Evolutionary conservation across 805 yeast species (phyloP), one percentile per base, ranked within the genome.

Genomic region (Monosporozyma aerobia): DNA sequence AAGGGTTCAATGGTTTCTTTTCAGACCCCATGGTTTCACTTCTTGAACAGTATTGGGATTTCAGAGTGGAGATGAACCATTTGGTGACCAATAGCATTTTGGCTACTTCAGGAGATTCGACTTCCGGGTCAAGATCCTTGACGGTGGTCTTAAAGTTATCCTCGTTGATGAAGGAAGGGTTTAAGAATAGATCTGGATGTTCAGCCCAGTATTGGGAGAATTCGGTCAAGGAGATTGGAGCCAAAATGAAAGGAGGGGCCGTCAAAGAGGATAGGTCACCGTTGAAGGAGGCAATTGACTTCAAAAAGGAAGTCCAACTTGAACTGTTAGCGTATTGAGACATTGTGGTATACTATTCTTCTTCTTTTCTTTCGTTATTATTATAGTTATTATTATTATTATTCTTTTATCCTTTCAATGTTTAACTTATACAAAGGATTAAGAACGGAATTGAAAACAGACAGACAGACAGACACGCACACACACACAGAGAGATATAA

Each of bases 181-280:
- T 94, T 53, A 89, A 71, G 53, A 94, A 79, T 57, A 90, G 76
- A 57, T 87, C 92, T 16, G 92, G 90, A 64, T 88, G 94, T 68
- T 90, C 97, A 47, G 90, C 87, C 97, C 98, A 92, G 72, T 88
- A 94, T 69, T 88, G 92, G 13, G 97, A 87, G 71, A 87, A 92
- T 72, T 92, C 99, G 35, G 82, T 82, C 61, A 88, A 77, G 1
- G 97, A 90, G 10, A 87, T 84, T 27, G 97, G 90, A 5, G 97
- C 87, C 58, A 94, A 76, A 58, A 94, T 94, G 72, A 94, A 94
- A 3, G 99, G 97, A 16, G 99, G 99, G 5, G 99, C 99, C 2
- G 99, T 90, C 64, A 94, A 75, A 2, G 96, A 83, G 16, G 97
- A 88, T 57, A 94, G 74, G 67, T 94, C 99, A 43, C 97, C 97